Conservation (phyloP, 2,329 filamentous ascomycete species). For the Aspergillus texensis region DNA sequence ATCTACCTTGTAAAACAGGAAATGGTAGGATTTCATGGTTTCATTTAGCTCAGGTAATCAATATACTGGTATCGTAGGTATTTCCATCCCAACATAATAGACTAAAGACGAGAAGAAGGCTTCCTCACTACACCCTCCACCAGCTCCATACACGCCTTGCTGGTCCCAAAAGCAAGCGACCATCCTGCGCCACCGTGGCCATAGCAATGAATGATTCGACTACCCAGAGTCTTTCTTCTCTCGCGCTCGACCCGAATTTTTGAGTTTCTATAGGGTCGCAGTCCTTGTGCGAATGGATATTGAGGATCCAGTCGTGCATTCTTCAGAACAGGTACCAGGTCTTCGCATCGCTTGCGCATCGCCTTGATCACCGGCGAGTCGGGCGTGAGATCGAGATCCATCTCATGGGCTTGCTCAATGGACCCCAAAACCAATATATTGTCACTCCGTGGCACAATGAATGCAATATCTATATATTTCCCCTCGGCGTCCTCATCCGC, state of each 20-base stretch:
- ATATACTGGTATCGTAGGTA: no score
- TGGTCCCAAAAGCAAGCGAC: slow-evolving; percentile 19
- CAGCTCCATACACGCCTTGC: neutral
- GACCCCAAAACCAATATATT: slow-evolving; percentile 13
- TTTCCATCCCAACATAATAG: no score
- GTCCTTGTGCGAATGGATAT: slow-evolving; percentile 49
- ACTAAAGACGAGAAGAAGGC: no score
- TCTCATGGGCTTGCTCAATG: slow-evolving; percentile 7
- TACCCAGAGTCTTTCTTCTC: slow-evolving; percentile 18
- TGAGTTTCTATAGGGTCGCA: slow-evolving; percentile 40
- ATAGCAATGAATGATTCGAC: slow-evolving; percentile 48
- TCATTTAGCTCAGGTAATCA: no score
- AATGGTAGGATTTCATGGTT: no score
- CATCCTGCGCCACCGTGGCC: slow-evolving; percentile 51
- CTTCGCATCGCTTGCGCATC: slow-evolving; percentile 49
- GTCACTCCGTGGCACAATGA: slow-evolving; percentile 16
- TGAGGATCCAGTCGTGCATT: slow-evolving; percentile 43
- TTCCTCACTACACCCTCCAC: neutral
- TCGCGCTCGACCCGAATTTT: slow-evolving; percentile 51
- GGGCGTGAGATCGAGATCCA: slow-evolving; percentile 41
- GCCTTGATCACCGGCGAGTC: slow-evolving; percentile 43
- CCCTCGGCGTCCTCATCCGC: slow-evolving; percentile 20
- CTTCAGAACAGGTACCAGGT: slow-evolving; percentile 45
- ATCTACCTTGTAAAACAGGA: no score
- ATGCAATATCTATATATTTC: slow-evolving; percentile 13